phyloP scores from a whole-genome alignment of 2,329 filamentous ascomycete genomes.

The Cadophora sp. region DNA sequence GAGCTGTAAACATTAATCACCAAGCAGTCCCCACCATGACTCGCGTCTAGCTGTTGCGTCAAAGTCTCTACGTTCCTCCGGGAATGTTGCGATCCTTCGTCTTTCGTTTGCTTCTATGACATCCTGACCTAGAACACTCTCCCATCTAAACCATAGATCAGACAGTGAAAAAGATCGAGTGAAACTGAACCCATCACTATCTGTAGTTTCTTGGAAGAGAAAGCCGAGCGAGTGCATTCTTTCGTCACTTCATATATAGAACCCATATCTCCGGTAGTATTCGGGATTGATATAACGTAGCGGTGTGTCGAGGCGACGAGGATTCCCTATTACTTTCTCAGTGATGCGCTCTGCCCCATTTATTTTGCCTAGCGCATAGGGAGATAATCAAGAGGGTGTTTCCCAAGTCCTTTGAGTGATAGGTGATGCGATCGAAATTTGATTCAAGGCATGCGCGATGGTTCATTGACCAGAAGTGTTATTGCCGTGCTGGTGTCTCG shows the following conservation, averaged over 20 bases:
- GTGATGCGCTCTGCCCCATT: not conserved
- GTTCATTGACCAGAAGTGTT: not conserved
- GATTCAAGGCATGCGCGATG: not conserved
- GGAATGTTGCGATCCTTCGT: not conserved
- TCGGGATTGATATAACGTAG: not conserved
- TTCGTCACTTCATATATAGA: conserved; percentile 9
- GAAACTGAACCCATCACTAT: too few relatives aligned
- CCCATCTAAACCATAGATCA: conserved; percentile 11
- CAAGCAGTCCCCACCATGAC: too few relatives aligned
- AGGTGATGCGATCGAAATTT: not conserved
- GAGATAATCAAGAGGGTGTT: not conserved
- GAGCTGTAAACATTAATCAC: not conserved
- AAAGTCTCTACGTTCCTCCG: not conserved
- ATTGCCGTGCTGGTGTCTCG: not conserved
- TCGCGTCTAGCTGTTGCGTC: not conserved
- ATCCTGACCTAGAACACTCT: not conserved
- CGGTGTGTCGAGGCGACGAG: not conserved
- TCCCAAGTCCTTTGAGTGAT: not conserved
- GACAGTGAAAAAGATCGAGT: not conserved
- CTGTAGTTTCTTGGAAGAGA: not conserved
- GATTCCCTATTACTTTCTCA: not conserved
- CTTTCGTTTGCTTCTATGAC: conserved; percentile 3
- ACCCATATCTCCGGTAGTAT: conserved; percentile 5
- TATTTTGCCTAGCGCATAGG: not conserved
- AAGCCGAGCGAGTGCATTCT: conserved; percentile 9